Evolutionary conservation across 805 yeast species (phyloP).

Genomic region (Candida manassasensis): DNA sequence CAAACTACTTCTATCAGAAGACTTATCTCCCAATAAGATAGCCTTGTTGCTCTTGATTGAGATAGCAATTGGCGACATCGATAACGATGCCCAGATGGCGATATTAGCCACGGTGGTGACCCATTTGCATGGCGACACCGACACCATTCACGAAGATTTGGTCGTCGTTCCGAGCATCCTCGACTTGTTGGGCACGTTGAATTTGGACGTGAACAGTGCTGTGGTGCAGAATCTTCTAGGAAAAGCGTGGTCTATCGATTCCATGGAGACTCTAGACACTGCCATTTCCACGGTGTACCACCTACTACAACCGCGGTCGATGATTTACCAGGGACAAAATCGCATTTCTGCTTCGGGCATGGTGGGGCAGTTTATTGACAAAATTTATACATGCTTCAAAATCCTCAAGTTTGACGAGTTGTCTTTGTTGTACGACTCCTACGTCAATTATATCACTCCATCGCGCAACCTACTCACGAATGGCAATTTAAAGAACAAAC

Average conservation of each 20-base stretch:
- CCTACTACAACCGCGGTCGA: neutral
- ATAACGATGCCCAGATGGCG: constrained; percentile 21
- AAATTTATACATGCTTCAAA: constrained; percentile 27
- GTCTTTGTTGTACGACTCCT: constrained; percentile 26
- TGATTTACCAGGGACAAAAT: constrained; percentile 3
- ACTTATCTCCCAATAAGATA: constrained; percentile 51
- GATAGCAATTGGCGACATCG: constrained; percentile 24
- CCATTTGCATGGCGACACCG: constrained; percentile 31
- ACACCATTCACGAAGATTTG: constrained; percentile 14
- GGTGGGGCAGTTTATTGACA: constrained; percentile 30
- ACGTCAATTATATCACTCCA: constrained; percentile 30
- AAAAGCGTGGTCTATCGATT: constrained; percentile 43
- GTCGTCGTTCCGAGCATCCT: constrained; percentile 29
- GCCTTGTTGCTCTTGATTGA: constrained; percentile 43
- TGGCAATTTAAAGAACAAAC: no score
- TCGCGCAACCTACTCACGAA: constrained; percentile 18
- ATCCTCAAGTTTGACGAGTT: constrained; percentile 36
- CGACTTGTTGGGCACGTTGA: constrained; percentile 20
- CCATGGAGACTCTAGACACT: constrained; percentile 44
- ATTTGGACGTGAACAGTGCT: constrained; percentile 2
- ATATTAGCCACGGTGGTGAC: constrained; percentile 40
- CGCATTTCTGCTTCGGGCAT: constrained; percentile 18
- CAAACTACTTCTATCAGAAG: constrained; percentile 30
- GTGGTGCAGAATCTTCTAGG: constrained; percentile 29
- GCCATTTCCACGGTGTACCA: constrained; percentile 2